Conservation (phyloP, 1,284 basidiomycete genomes). For the Agaricales sp. region DNA sequence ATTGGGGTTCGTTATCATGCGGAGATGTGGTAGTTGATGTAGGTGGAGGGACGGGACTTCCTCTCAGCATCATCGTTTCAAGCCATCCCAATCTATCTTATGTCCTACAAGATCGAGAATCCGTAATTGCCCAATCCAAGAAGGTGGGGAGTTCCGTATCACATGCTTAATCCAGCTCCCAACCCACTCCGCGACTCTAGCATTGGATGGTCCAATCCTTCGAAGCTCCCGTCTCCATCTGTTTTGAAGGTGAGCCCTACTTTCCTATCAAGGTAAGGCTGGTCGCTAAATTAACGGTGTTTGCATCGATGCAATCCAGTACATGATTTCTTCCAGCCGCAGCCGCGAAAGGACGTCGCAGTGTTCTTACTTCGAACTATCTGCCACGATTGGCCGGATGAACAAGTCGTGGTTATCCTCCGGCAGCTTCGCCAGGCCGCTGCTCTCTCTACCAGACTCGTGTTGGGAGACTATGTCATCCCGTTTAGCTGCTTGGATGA, state of each 20-base stretch:
- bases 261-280: no score
- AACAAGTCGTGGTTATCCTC: conserved; percentile 16
- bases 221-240: background rate
- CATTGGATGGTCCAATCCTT: background rate
- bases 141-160: conserved; percentile 27
- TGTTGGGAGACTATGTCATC: conserved; percentile 60
- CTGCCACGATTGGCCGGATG: conserved; percentile 68
- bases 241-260: background rate
- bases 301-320: no score
- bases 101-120: conserved; percentile 58
- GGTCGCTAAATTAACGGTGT: no score
- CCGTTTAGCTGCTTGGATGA: conserved; percentile 56
- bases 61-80: background rate
- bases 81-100: conserved; percentile 21
- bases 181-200: no score
- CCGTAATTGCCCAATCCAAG: conserved; percentile 51
- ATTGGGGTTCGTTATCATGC: conserved; percentile 46
- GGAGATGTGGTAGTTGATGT: conserved; percentile 60
- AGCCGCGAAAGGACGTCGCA: conserved; percentile 41
- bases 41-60: conserved; percentile 56
- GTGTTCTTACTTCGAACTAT: conserved; percentile 62
- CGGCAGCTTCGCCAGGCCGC: background rate
- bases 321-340: conserved; percentile 64
- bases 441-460: conserved; percentile 28
- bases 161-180: background rate